A percentile compares a stretch with the other conserved stretches of the same genome.
These are phyloP conservation scores for Beauveria varroae DNA, from an alignment of 2,329 filamentous ascomycete species.

Conservation along the genomic window DNA sequence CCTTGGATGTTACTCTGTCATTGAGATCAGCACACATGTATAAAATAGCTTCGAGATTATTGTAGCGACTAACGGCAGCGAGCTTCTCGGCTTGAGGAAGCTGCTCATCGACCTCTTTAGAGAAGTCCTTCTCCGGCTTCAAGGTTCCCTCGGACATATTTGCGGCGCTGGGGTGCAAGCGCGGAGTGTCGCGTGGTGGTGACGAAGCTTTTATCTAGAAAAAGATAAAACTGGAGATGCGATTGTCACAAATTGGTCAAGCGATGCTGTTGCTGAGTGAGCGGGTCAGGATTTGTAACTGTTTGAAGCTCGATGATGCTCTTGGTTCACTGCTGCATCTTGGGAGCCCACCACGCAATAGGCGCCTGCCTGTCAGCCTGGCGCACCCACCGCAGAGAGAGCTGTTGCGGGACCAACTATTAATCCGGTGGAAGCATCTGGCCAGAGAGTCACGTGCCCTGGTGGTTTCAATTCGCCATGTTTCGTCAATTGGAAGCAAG, in stretches of 20 bases:
- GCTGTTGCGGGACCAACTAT: slow-evolving; percentile 8
- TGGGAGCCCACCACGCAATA: slow-evolving; percentile 10
- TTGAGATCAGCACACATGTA: background rate
- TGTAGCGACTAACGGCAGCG: slow-evolving; percentile 61
- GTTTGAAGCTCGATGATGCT: slow-evolving; percentile 9
- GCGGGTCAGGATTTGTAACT: background rate
- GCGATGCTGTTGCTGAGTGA: background rate
- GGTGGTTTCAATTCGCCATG: background rate
- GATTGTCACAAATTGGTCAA: background rate
- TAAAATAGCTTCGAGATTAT: slow-evolving; percentile 12
- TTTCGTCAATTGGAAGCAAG: background rate
- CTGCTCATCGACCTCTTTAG: slow-evolving; percentile 88
- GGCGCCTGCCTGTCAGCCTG: slow-evolving; percentile 8
- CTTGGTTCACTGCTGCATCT: background rate
- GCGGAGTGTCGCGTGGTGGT: background rate
- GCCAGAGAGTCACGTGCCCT: background rate
- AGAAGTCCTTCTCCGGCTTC: slow-evolving; percentile 98
- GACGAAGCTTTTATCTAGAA: background rate
- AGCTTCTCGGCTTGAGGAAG: slow-evolving; percentile 86
- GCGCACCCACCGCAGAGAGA: background rate
- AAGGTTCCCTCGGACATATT: slow-evolving; percentile 73
- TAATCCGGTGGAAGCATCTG: slow-evolving; percentile 6
- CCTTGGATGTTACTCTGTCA: slow-evolving; percentile 66
- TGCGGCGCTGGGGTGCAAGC: slow-evolving; percentile 12
- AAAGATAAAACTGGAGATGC: background rate